Conservation (phyloP, 208 protist genomes). For the Phytomonas serpens region DNA sequence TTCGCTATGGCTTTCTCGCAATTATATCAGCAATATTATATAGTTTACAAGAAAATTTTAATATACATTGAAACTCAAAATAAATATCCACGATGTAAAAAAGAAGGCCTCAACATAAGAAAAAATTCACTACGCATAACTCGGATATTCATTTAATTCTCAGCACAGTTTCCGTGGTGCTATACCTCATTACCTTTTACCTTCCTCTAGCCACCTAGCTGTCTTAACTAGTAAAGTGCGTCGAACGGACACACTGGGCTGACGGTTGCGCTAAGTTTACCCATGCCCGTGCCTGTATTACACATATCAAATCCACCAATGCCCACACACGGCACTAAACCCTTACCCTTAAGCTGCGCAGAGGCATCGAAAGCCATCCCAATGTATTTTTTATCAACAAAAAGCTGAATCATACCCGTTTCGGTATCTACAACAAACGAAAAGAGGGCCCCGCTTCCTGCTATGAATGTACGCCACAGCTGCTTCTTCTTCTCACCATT, state of each 20-base stretch:
- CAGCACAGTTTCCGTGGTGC: not conserved
- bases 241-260: conserved; percentile 24
- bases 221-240: conserved; percentile 26
- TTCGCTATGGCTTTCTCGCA: not conserved
- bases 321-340: conserved; percentile 58
- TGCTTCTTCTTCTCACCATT: conserved; percentile 53
- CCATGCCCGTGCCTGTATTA: conserved; percentile 52
- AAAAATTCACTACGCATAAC: not conserved
- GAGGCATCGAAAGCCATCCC: conserved; percentile 56
- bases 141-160: conserved; percentile 3
- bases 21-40: conserved; percentile 8
- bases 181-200: not conserved
- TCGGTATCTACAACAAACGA: conserved; percentile 83
- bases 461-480: conserved; percentile 69
- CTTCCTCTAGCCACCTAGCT: not conserved
- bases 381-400: conserved; percentile 65
- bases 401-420: conserved; percentile 69
- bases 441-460: conserved; percentile 46
- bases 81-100: conserved; percentile 1
- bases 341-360: conserved; percentile 46
- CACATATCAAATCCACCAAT: conserved; percentile 59
- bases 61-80: conserved; percentile 9
- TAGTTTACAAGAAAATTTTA: conserved; percentile 6
- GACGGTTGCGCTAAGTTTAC: conserved; percentile 44
- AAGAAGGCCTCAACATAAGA: not conserved